These are phyloP conservation scores for Carex scoparia DNA, from an alignment of 176 grass and related monocot genomes.

Conservation along the genomic window DNA sequence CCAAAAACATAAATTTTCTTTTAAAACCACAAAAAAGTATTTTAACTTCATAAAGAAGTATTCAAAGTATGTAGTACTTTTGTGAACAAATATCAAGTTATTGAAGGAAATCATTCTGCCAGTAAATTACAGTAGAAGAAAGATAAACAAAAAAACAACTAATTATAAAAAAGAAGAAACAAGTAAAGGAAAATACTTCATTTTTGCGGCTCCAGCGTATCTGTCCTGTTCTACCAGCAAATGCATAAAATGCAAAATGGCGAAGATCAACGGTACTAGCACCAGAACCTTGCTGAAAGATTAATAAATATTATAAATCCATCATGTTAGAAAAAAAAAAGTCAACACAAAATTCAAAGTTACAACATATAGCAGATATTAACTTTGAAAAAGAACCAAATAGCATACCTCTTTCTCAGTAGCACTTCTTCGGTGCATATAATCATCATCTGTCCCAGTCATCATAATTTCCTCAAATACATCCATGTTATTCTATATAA, in stretches of 20 bases:
- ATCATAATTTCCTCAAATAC: slow-evolving; percentile 75
- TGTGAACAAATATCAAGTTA: not conserved
- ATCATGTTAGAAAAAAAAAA: not conserved
- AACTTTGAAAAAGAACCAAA: not conserved
- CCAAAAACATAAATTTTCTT: not conserved
- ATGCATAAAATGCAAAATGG: slow-evolving; percentile 95
- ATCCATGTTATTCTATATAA: slow-evolving; percentile 49
- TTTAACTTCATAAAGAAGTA: not conserved
- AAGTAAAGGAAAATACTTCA: slow-evolving; percentile 47
- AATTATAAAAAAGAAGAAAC: not conserved
- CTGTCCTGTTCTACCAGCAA: slow-evolving; percentile 70
- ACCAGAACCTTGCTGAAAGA: slow-evolving; percentile 43
- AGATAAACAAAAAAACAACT: not conserved
- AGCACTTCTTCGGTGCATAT: slow-evolving; percentile 43
- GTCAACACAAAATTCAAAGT: not conserved
- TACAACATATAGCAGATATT: not conserved
- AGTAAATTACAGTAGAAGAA: not conserved
- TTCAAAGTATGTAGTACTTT: not conserved
- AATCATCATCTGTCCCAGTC: slow-evolving; percentile 33
- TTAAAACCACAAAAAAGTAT: not conserved
- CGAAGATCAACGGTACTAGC: slow-evolving; percentile 52
- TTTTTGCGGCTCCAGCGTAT: slow-evolving; percentile 79
- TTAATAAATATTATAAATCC: not conserved
- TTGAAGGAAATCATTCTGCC: not conserved
- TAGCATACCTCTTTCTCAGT: slow-evolving; percentile 76